These are phyloP conservation scores for Plantago ovata DNA, from an alignment of 257 asterid genomes.

Conservation along the genomic window DNA sequence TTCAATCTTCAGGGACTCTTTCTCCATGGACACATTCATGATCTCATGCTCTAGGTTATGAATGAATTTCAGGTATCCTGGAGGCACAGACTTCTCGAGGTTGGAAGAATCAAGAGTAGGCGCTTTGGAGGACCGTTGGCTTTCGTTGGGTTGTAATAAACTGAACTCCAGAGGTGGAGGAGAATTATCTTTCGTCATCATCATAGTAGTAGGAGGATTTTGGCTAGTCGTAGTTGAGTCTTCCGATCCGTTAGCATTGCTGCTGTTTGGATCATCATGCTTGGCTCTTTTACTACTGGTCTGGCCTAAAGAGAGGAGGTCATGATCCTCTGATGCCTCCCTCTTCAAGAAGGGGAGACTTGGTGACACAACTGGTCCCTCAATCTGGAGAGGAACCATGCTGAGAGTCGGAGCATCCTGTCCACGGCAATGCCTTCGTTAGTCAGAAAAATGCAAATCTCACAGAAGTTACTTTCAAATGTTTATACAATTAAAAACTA, in stretches of 20 bases:
- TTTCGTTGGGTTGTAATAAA: conserved; percentile 56
- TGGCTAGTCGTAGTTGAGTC: conserved; percentile 92
- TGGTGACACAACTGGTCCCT: conserved; percentile 31
- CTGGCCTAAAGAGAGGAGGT: conserved; percentile 59
- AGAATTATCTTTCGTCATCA: conserved; percentile 65
- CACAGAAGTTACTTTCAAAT: too few relatives aligned
- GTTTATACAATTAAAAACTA: too few relatives aligned
- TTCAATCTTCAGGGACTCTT: conserved; percentile 87
- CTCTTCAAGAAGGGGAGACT: conserved; percentile 58
- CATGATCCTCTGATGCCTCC: conserved; percentile 67
- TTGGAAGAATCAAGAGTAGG: conserved; percentile 77
- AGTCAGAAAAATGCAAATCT: too few relatives aligned
- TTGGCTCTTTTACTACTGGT: conserved; percentile 52
- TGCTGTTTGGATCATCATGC: conserved; percentile 70
- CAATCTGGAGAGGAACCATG: conserved; percentile 48
- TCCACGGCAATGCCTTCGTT: not conserved
- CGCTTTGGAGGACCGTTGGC: conserved; percentile 30
- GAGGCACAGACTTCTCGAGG: conserved; percentile 89
- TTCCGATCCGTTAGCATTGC: conserved; percentile 89
- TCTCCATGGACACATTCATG: conserved; percentile 76
- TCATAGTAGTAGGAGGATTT: conserved; percentile 56
- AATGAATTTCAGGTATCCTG: conserved; percentile 83
- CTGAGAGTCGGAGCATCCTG: conserved; percentile 45
- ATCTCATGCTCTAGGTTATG: conserved; percentile 82
- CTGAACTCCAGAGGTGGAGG: conserved; percentile 63